These are phyloP conservation scores for Zygoascus sp. DNA, from an alignment of 1,139 yeast genomes.

Conservation along the genomic window DNA sequence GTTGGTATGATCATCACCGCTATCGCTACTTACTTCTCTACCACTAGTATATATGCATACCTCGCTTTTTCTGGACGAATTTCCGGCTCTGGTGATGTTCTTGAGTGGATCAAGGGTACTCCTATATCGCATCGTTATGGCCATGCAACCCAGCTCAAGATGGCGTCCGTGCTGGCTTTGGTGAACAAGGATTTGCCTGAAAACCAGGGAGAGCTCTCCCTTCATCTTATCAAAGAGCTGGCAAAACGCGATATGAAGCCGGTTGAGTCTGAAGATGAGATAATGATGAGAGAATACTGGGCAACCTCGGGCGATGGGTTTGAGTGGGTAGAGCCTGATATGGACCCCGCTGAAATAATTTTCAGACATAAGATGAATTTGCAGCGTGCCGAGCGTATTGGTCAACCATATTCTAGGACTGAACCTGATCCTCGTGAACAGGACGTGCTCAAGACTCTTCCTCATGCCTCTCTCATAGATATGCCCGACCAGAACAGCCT, in stretches of 20 bases:
- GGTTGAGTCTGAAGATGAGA: constrained; percentile 70
- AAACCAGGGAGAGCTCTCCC: constrained; percentile 37
- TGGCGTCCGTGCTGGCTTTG: constrained; percentile 62
- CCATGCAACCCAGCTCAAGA: constrained; percentile 64
- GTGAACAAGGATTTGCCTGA: constrained; percentile 47
- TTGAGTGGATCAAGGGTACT: constrained; percentile 64
- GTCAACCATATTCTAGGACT: constrained; percentile 23
- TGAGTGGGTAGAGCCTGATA: constrained; percentile 78
- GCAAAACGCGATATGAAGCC: constrained; percentile 37
- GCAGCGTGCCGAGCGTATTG: constrained; percentile 23
- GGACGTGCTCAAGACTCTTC: constrained; percentile 25
- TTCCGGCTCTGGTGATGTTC: constrained; percentile 54
- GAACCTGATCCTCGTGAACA: constrained; percentile 24
- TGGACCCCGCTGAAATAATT: constrained; percentile 65
- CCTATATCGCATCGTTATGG: constrained; percentile 61
- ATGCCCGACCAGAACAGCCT: constrained; percentile 16
- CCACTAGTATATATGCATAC: constrained; percentile 51
- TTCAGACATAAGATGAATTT: constrained; percentile 44
- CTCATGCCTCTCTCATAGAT: constrained; percentile 31
- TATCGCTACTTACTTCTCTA: constrained; percentile 58
- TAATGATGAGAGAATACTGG: constrained; percentile 71
- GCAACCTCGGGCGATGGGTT: constrained; percentile 69
- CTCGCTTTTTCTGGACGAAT: constrained; percentile 54
- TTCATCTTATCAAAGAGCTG: constrained; percentile 31
- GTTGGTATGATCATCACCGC: constrained; percentile 48